A percentile compares a stretch with the other conserved stretches of the same genome.
These are phyloP conservation scores for Penicillium taxi DNA, from an alignment of 495 filamentous ascomycete species.

Conservation along the genomic window DNA sequence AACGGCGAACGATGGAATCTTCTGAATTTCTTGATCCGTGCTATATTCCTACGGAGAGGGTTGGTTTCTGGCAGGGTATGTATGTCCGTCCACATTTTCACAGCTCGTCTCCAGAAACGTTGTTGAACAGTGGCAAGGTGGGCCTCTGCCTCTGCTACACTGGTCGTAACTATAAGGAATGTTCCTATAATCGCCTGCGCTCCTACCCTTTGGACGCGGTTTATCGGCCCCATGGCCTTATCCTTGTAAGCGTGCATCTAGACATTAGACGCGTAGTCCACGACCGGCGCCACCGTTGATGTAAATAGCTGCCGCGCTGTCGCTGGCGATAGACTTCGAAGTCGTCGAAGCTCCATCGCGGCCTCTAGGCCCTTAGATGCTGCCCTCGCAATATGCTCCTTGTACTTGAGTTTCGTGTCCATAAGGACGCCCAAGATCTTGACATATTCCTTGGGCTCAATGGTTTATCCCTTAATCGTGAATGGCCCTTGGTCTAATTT, in stretches of 20 bases:
- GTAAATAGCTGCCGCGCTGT: constrained; percentile 12
- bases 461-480: constrained; percentile 12
- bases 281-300: constrained; percentile 3
- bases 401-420: constrained; percentile 18
- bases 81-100: constrained; percentile 14
- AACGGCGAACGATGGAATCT: constrained; percentile 1
- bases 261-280: constrained; percentile 8
- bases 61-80: constrained; percentile 1
- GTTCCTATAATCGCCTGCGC: constrained; percentile 22
- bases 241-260: constrained; percentile 2
- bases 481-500: constrained; percentile 9
- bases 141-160: constrained; percentile 7
- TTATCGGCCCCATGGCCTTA: constrained; percentile 6
- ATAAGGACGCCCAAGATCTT: constrained; percentile 8
- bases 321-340: constrained; percentile 16
- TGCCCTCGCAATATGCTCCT: constrained; percentile 16
- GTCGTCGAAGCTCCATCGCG: constrained; percentile 20
- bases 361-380: constrained; percentile 20
- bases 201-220: constrained; percentile 18
- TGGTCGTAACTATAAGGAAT: constrained; percentile 6
- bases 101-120: constrained; percentile 16
- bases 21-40: constrained; percentile 3
- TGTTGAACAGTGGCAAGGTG: constrained; percentile 11
- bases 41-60: constrained; percentile 1
- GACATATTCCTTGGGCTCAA: constrained; percentile 11